Evolutionary conservation across 1,284 basidiomycete genomes (phyloP).

Genomic region (Marasmius tenuissimus): DNA sequence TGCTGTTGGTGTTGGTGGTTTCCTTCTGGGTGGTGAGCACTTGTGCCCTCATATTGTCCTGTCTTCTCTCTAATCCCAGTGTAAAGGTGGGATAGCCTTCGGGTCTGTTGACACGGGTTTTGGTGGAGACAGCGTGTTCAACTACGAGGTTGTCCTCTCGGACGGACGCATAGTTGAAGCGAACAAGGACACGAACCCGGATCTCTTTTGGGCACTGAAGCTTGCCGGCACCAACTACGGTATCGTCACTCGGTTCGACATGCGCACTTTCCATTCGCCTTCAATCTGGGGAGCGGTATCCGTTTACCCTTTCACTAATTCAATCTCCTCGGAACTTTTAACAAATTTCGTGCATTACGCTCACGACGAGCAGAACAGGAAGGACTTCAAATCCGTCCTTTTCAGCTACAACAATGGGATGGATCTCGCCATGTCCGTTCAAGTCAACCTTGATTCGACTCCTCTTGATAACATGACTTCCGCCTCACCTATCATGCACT

Average conservation of each 20-base stretch:
- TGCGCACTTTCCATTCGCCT: not conserved
- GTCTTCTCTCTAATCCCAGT: not conserved
- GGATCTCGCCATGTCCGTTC: too few species aligned
- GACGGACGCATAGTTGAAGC: constrained; percentile 9
- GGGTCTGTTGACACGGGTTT: constrained; percentile 2
- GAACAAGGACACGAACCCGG: constrained; percentile 2
- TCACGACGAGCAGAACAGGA: too few species aligned
- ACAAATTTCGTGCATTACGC: not conserved
- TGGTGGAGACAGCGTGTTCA: constrained; percentile 5
- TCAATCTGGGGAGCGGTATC: not conserved
- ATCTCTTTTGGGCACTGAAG: constrained; percentile 13
- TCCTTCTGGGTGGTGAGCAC: not conserved
- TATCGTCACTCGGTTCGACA: constrained; percentile 14
- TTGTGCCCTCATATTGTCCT: not conserved
- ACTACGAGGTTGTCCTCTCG: constrained; percentile 14
- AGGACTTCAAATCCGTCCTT: too few species aligned
- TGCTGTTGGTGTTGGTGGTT: not conserved
- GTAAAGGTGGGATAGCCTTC: constrained; percentile 10
- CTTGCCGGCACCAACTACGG: constrained; percentile 14
- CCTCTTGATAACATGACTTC: too few species aligned
- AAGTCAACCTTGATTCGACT: too few species aligned
- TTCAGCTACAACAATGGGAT: too few species aligned
- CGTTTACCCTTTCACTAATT: not conserved
- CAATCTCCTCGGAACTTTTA: not conserved
- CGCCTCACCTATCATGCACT: too few species aligned